phyloP scores from a whole-genome alignment of 1,284 basidiomycete genomes.

The Phlebopus sp. region DNA sequence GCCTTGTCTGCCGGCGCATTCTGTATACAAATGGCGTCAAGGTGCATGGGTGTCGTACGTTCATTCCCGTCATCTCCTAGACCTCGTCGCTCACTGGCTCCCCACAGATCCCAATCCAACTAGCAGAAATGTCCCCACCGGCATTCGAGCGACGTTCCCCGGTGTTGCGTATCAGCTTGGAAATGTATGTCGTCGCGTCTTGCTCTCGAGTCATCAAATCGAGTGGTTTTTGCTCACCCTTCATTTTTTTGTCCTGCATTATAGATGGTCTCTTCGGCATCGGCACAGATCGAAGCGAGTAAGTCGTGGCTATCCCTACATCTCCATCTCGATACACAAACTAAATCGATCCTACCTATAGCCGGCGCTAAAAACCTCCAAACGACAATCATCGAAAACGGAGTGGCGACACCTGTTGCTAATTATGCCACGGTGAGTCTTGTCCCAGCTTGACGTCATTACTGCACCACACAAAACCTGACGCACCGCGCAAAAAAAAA shows the following conservation, averaged over 20 bases:
- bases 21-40: conserved; percentile 87
- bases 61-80: conserved; percentile 5
- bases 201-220: too few species aligned
- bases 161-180: conserved; percentile 90
- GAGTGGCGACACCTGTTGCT: conserved; percentile 48
- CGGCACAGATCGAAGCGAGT: conserved; percentile 90
- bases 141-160: conserved; percentile 93
- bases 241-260: too few species aligned
- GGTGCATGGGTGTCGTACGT: conserved; percentile 76
- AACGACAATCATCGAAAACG: conserved; percentile 50
- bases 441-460: too few species aligned
- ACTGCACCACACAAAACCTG: too few species aligned
- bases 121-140: conserved; percentile 89
- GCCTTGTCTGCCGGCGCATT: conserved; percentile 77
- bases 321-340: not conserved
- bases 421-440: conserved; percentile 83
- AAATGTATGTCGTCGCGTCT: conserved; percentile 55
- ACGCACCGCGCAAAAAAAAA: too few species aligned
- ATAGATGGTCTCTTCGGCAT: conserved; percentile 87
- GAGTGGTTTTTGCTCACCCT: too few species aligned
- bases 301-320: conserved; percentile 33
- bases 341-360: too few species aligned
- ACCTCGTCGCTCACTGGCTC: too few species aligned
- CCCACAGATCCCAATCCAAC: conserved; percentile 74
- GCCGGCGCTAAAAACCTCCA: conserved; percentile 60